These are phyloP conservation scores for Hortaea werneckii DNA, from an alignment of 2,329 filamentous ascomycete genomes.

Conservation along the genomic window DNA sequence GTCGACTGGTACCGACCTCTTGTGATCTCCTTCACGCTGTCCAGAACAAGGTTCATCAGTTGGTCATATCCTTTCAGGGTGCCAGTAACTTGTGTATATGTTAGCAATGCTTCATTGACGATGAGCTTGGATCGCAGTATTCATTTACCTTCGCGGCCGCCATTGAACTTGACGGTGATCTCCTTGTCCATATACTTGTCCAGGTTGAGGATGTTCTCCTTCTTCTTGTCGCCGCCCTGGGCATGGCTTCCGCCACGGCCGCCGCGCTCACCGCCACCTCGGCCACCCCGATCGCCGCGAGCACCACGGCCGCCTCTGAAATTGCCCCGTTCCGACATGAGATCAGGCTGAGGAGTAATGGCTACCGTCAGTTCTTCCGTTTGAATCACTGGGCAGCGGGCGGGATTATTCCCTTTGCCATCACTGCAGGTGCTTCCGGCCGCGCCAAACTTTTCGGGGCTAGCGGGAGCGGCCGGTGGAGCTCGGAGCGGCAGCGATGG, in stretches of 20 bases:
- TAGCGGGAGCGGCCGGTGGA: too few relatives aligned
- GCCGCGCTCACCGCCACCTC: constrained; percentile 23
- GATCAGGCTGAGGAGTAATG: background rate
- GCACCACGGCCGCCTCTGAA: constrained; percentile 40
- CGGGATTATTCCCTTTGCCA: too few relatives aligned
- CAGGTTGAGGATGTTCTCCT: constrained; percentile 95
- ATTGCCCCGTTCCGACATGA: constrained; percentile 47
- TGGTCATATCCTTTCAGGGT: constrained; percentile 92
- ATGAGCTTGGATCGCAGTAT: background rate
- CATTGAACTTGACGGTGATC: constrained; percentile 93
- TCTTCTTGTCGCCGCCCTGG: constrained; percentile 47
- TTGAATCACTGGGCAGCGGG: background rate
- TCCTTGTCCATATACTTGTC: constrained; percentile 96
- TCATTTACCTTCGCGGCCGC: constrained; percentile 68
- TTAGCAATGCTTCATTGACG: background rate
- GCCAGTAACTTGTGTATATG: constrained; percentile 56
- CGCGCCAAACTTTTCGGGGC: too few relatives aligned
- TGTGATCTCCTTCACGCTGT: constrained; percentile 84
- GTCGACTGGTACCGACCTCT: constrained; percentile 51
- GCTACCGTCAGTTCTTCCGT: background rate
- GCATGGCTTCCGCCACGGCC: constrained; percentile 17
- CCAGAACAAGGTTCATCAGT: constrained; percentile 93
- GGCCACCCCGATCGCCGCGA: constrained; percentile 32
- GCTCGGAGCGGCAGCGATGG: too few relatives aligned
- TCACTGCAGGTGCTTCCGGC: too few relatives aligned